A percentile compares a stretch with the other conserved stretches of the same genome.
Evolutionary conservation across 2,329 filamentous ascomycete species (phyloP).

Genomic region (Hypoxylon sp.): DNA sequence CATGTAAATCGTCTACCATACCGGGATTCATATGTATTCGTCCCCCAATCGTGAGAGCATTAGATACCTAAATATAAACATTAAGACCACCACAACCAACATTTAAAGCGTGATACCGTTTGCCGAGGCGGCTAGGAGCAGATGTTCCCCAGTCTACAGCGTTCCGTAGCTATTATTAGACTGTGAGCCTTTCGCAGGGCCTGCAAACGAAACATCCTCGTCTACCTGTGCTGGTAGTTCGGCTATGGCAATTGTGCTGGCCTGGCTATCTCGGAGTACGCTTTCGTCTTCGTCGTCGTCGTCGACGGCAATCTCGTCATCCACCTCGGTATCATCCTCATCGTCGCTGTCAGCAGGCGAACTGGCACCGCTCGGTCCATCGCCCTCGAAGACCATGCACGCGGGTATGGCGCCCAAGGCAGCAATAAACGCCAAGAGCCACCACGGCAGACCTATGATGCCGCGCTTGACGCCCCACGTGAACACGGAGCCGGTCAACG

Average conservation of each 20-base stretch:
- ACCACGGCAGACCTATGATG: conserved; percentile 85
- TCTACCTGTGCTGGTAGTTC: conserved; percentile 4
- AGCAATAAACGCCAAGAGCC: conserved; percentile 76
- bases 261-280: conserved; percentile 10
- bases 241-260: conserved; percentile 19
- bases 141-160: neutral
- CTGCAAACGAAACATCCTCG: conserved; percentile 1
- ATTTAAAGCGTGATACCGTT: conserved; percentile 2
- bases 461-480: conserved; percentile 80
- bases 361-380: conserved; percentile 68
- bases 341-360: conserved; percentile 46
- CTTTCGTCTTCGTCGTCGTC: conserved; percentile 45
- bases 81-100: neutral
- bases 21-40: conserved; percentile 2
- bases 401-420: conserved; percentile 76
- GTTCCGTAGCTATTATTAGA: conserved; percentile 21
- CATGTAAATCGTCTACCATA: neutral
- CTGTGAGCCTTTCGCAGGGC: neutral
- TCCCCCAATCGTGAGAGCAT: conserved; percentile 15
- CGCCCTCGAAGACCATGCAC: conserved; percentile 79
- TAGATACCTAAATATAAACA: conserved; percentile 14
- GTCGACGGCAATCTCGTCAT: conserved; percentile 50
- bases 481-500: conserved; percentile 78
- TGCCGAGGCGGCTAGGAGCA: neutral
- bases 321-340: conserved; percentile 51